Base-by-base conservation (phyloP, 208 protist species). In the Acanthamoeba castellanii region DNA sequence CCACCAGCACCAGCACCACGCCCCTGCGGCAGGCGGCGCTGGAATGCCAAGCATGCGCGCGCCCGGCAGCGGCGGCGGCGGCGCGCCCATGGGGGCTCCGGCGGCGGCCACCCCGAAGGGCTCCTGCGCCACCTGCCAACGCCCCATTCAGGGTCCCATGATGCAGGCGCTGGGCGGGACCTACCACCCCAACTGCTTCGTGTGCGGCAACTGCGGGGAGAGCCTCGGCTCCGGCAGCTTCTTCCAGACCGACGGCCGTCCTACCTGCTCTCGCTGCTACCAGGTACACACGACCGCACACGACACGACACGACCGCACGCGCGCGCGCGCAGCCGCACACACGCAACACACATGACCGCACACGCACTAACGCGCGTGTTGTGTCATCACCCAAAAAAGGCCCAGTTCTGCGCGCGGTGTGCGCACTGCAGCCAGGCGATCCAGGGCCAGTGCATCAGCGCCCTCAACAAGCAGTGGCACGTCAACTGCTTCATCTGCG, bases 401-500 rank as follows among this genome's bases (percentile, higher is more conserved):
- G 70, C 76, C 18, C 76, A 85, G 47, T 50, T 81, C 64, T 93
- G 89, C 89, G 89, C 89, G n/a, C 89, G 89, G 57, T 93, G 89
- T 32, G 89, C 89, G 9, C 89, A 93, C 50, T 93, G 89, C 89
- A 81, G 37, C 52, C 59, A 93, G 47, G n/a, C 89, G 8, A 93
- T 93, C 30, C 66, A 93, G 50, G 89, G 89, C 61, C n/a, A 32
- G 47, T 93, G 89, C 68, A 93, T 93, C n/a, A 93, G 27, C 22
- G 89, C 89, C 45, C 7, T 93, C 68, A 81, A 64, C 50, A 93
- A 93, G 45, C 37, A 93, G 70, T 93, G 61, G 66, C 89, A 93
- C 50, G 89, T 93, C 42, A 93, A 93, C 52, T 93, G 89, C 89
- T 93, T 93, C 66, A 82, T 74, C 70, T 93, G 89, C n/a, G 37